Percentiles rank a stretch among this genome's conserved stretches.
phyloP scores from a whole-genome alignment of 2,329 filamentous ascomycete species.

The Colletotrichum caudatum region DNA sequence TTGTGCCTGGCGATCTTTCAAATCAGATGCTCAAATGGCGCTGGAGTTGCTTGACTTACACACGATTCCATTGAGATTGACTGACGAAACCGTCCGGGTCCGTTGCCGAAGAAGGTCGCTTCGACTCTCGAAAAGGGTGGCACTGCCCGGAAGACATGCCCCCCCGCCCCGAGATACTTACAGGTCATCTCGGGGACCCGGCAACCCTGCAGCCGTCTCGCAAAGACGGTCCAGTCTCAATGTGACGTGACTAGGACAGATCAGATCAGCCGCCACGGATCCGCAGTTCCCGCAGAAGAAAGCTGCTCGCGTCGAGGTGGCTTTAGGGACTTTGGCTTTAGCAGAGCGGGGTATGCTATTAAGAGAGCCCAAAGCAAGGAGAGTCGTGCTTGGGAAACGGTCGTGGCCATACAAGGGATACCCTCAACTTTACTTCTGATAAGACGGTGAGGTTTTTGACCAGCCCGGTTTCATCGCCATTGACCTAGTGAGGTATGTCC shows the following conservation, averaged over 20 bases:
- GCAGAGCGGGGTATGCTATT: neutral
- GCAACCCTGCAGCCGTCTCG: slow-evolving; percentile 20
- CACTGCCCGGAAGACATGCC: neutral
- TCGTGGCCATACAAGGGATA: neutral
- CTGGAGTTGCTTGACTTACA: neutral
- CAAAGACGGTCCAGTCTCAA: neutral
- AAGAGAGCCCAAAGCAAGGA: neutral
- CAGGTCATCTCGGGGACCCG: slow-evolving; percentile 9
- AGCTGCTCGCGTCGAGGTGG: neutral
- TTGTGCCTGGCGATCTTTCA: neutral
- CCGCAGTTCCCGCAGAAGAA: neutral
- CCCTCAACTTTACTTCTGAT: neutral
- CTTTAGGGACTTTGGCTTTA: neutral
- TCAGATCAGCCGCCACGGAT: neutral
- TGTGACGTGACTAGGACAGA: neutral
- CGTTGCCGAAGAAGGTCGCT: neutral
- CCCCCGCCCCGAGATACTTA: neutral
- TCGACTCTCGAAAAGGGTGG: neutral
- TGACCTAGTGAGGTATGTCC: neutral
- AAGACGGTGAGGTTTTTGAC: no score
- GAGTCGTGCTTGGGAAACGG: neutral
- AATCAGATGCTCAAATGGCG: neutral
- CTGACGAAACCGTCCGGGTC: neutral
- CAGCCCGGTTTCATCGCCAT: neutral
- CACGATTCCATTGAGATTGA: neutral